Evolutionary conservation across 2,329 filamentous ascomycete species (phyloP).

Genomic region (Talaromyces atroroseus): DNA sequence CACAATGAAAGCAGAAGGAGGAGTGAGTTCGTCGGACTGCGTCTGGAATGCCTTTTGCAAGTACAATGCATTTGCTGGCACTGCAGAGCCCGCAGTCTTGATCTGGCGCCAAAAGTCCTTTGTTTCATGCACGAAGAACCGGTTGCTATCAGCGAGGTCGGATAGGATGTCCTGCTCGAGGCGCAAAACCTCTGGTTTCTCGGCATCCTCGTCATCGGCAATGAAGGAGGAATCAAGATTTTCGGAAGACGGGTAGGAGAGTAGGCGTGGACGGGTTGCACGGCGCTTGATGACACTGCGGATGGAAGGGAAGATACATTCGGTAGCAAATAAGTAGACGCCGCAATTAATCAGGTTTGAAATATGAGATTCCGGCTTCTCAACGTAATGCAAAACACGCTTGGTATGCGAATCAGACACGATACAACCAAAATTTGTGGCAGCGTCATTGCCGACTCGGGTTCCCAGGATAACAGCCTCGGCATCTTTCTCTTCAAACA

Average conservation of each 20-base stretch:
- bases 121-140: constrained; percentile 97
- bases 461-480: constrained; percentile 96
- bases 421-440: constrained; percentile 95
- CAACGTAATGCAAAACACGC: constrained; percentile 96
- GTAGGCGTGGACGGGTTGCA: constrained; percentile 79
- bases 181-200: constrained; percentile 80
- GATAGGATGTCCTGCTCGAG: constrained; percentile 96
- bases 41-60: constrained; percentile 88
- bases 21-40: constrained; percentile 72
- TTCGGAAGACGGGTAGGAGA: constrained; percentile 94
- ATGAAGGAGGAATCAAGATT: constrained; percentile 71
- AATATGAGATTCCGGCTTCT: constrained; percentile 97
- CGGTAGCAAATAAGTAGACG: constrained; percentile 93
- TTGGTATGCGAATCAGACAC: constrained; percentile 90
- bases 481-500: constrained; percentile 91
- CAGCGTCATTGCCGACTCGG: constrained; percentile 81
- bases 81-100: constrained; percentile 95
- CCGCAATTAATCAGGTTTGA: constrained; percentile 99
- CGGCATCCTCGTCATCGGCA: constrained; percentile 64
- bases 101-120: constrained; percentile 99
- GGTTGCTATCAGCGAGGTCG: constrained; percentile 92
- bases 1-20: constrained; percentile 80
- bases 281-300: constrained; percentile 91
- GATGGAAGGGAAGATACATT: constrained; percentile 95
- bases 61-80: constrained; percentile 94